Evolutionary conservation across 1,284 basidiomycete genomes (phyloP).

Genomic region (Ustilago tritici): DNA sequence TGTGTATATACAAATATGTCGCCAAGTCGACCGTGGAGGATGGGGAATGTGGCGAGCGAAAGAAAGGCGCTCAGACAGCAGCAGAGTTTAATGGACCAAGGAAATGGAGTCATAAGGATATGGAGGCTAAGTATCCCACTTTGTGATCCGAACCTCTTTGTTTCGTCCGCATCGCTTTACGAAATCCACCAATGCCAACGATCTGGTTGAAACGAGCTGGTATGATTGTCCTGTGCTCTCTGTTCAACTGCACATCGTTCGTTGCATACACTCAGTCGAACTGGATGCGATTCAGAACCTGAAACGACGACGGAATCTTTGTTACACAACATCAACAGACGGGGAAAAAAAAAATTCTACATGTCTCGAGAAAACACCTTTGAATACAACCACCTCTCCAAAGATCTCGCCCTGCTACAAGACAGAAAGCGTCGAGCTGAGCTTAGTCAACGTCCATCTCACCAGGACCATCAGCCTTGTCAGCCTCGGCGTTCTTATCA

Average conservation of each 20-base stretch:
- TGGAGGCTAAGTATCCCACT: slow-evolving; percentile 24
- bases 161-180: too few relatives aligned
- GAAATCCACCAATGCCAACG: too few relatives aligned
- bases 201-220: too few relatives aligned
- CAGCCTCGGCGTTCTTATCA: slow-evolving; percentile 18
- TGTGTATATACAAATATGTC: slow-evolving; percentile 68
- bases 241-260: too few relatives aligned
- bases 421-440: not conserved
- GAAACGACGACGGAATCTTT: not conserved
- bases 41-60: not conserved
- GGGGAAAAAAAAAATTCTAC: not conserved
- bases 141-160: slow-evolving; percentile 13
- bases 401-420: not conserved
- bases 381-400: not conserved
- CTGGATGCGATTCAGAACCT: too few relatives aligned
- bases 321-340: not conserved
- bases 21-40: not conserved
- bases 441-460: slow-evolving; percentile 68
- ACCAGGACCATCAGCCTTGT: slow-evolving; percentile 45
- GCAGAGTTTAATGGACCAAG: slow-evolving; percentile 31
- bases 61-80: slow-evolving; percentile 26
- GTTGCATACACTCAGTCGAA: too few relatives aligned
- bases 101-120: slow-evolving; percentile 27
- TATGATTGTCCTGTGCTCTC: too few relatives aligned
- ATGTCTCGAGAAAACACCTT: not conserved